phyloP scores from a whole-genome alignment of 208 protist species.

The Porcisia deanei region DNA sequence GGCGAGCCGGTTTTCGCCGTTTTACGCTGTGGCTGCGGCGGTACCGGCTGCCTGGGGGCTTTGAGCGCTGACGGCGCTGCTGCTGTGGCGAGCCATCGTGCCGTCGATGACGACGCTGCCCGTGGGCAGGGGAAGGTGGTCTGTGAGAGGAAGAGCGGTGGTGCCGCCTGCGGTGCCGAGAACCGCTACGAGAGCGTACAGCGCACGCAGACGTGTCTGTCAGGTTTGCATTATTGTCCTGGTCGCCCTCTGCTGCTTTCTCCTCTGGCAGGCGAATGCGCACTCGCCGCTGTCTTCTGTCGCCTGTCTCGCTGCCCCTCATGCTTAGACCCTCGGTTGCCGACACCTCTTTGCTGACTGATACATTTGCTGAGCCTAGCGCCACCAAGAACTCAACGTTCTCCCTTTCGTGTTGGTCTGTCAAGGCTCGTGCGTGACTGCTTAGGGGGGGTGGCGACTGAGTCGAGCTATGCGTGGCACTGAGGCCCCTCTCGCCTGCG shows the following conservation, averaged over 20 bases:
- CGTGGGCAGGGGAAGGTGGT: not conserved
- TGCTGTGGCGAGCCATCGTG: slow-evolving; percentile 3
- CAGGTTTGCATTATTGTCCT: not conserved
- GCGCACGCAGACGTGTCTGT: slow-evolving; percentile 3
- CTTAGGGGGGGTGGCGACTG: not conserved
- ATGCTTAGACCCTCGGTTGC: not conserved
- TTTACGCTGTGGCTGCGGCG: slow-evolving; percentile 36
- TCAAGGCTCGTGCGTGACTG: not conserved
- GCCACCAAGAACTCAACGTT: not conserved
- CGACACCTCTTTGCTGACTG: not conserved
- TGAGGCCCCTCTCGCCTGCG: not conserved
- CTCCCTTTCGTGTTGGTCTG: not conserved
- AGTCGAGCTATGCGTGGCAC: not conserved
- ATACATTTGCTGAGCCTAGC: not conserved
- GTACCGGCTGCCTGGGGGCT: slow-evolving; percentile 15
- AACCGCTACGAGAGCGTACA: not conserved
- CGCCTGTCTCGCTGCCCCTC: not conserved
- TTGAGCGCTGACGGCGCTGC: slow-evolving; percentile 3
- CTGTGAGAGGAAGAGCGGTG: slow-evolving; percentile 3
- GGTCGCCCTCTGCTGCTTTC: not conserved
- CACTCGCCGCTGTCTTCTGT: slow-evolving; percentile 12
- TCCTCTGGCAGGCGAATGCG: slow-evolving; percentile 25
- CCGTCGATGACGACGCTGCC: slow-evolving; percentile 10
- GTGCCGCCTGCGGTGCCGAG: not conserved
- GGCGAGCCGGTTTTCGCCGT: slow-evolving; percentile 28